These are phyloP conservation scores for Cutaneotrichosporon arboriforme DNA, from an alignment of 1,284 basidiomycete species.

Conservation along the genomic window DNA sequence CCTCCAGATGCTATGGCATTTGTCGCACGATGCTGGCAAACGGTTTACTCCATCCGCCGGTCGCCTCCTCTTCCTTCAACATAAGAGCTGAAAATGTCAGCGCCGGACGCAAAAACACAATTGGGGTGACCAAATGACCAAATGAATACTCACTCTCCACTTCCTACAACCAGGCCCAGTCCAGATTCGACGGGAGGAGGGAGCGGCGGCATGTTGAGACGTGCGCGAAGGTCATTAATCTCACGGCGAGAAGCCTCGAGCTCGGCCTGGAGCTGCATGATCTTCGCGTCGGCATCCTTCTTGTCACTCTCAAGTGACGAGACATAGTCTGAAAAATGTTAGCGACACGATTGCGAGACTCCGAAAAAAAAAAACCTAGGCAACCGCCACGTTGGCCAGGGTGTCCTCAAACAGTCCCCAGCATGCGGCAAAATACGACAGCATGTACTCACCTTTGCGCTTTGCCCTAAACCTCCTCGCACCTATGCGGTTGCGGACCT, in stretches of 20 bases:
- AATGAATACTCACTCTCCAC: neutral
- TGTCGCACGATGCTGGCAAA: too few species aligned
- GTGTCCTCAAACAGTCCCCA: neutral
- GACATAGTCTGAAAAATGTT: conserved; percentile 13
- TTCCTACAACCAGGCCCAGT: neutral
- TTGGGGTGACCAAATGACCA: too few species aligned
- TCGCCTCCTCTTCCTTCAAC: neutral
- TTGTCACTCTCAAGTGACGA: conserved; percentile 13
- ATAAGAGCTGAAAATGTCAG: neutral
- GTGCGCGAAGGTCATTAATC: conserved; percentile 31
- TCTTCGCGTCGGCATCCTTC: conserved; percentile 25
- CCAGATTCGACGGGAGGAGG: conserved; percentile 7
- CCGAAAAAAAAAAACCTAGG: neutral
- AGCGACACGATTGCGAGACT: neutral
- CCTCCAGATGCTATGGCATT: too few species aligned
- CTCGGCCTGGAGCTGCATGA: conserved; percentile 19
- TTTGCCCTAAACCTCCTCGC: conserved; percentile 42
- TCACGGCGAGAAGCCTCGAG: conserved; percentile 24
- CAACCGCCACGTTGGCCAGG: neutral
- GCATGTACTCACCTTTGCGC: conserved; percentile 36
- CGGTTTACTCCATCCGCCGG: neutral
- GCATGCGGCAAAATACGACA: neutral
- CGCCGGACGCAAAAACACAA: neutral
- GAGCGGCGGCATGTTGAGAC: conserved; percentile 20
- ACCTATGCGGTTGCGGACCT: conserved; percentile 42